Conservation (phyloP, 2,329 filamentous ascomycete genomes). For the Curvularia sp. region DNA sequence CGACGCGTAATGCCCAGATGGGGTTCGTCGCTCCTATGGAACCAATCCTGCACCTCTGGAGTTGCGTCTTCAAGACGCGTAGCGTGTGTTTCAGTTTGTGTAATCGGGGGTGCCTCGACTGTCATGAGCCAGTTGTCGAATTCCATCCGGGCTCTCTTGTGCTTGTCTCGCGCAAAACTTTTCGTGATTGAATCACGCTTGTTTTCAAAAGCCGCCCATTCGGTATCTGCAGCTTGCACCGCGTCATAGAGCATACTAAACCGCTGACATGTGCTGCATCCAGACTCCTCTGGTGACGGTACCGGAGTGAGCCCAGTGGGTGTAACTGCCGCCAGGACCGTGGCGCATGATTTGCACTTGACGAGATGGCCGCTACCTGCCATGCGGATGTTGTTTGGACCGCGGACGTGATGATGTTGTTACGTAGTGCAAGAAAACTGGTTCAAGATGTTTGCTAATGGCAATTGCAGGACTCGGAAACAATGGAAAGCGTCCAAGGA, state of each 20-base stretch:
- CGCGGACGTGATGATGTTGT: background rate
- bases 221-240: conserved; percentile 22
- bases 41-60: background rate
- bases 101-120: conserved; percentile 22
- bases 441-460: background rate
- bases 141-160: conserved; percentile 25
- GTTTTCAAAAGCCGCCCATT: conserved; percentile 19
- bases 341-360: conserved; percentile 17
- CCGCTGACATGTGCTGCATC: conserved; percentile 30
- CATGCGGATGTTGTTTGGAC: conserved; percentile 4
- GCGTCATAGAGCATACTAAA: conserved; percentile 26
- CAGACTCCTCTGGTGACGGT: conserved; percentile 5
- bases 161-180: conserved; percentile 21
- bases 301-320: conserved; percentile 19
- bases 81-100: conserved; percentile 1
- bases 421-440: background rate
- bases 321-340: conserved; percentile 20
- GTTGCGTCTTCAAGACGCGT: conserved; percentile 1
- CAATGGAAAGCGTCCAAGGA: background rate
- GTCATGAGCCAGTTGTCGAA: conserved; percentile 39
- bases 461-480: background rate
- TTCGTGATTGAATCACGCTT: conserved; percentile 26
- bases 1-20: conserved; percentile 16
- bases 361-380: conserved; percentile 3
- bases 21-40: conserved; percentile 5